These are phyloP conservation scores for Xerocomellus amylosporus DNA, from an alignment of 768 basidiomycete genomes.

Conservation along the genomic window DNA sequence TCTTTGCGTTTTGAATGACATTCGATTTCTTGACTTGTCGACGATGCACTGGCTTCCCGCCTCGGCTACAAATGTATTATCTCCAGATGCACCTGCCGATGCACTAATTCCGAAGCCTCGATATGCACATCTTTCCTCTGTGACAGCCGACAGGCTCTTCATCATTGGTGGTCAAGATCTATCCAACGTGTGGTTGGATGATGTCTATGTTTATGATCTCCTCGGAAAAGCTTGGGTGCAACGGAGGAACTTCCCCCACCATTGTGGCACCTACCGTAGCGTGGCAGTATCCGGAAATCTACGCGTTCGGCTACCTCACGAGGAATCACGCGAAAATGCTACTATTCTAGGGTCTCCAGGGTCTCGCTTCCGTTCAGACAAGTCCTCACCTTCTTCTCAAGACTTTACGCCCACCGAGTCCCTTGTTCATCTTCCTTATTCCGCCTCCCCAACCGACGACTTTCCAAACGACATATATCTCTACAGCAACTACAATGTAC, in stretches of 20 bases:
- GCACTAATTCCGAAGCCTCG: slow-evolving; percentile 73
- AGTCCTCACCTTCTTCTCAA: slow-evolving; percentile 37
- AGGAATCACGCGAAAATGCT: slow-evolving; percentile 48
- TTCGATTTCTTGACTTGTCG: slow-evolving; percentile 82
- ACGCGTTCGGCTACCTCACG: slow-evolving; percentile 65
- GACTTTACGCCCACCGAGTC: slow-evolving; percentile 58
- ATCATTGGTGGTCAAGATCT: slow-evolving; percentile 96
- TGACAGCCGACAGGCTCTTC: slow-evolving; percentile 80
- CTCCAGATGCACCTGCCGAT: slow-evolving; percentile 40
- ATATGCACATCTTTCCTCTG: slow-evolving; percentile 91
- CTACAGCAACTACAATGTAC: slow-evolving; percentile 95
- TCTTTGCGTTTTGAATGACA: slow-evolving; percentile 88
- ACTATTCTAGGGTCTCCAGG: slow-evolving; percentile 54
- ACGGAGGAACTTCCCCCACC: slow-evolving; percentile 78
- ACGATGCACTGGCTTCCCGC: slow-evolving; percentile 69
- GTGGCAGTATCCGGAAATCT: slow-evolving; percentile 77
- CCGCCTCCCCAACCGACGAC: slow-evolving; percentile 65
- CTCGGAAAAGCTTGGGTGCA: slow-evolving; percentile 71
- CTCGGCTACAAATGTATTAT: slow-evolving; percentile 26
- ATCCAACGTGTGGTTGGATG: slow-evolving; percentile 89
- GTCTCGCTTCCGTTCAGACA: slow-evolving; percentile 54
- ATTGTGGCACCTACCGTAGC: slow-evolving; percentile 94
- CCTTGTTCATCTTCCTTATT: slow-evolving; percentile 73
- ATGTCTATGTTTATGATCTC: slow-evolving; percentile 88
- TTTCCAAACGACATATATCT: slow-evolving; percentile 84